Conservation (phyloP, 2,329 filamentous ascomycete species). For the Claviceps spartinae region DNA sequence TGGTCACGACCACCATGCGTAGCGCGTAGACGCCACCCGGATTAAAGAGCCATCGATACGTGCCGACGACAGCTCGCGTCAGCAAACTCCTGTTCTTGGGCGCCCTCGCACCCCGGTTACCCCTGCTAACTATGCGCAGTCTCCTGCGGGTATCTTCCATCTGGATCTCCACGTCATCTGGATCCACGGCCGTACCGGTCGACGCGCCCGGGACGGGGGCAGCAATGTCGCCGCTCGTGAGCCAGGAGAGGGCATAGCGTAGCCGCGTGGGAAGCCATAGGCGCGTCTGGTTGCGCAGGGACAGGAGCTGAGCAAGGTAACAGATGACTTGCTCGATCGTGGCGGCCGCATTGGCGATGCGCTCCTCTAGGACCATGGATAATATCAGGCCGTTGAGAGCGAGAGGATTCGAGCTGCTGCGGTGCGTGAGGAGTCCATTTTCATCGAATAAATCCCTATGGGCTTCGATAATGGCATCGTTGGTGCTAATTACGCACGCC, state of each 20-base stretch:
- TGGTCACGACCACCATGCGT: constrained; percentile 32
- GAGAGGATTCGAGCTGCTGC: constrained; percentile 10
- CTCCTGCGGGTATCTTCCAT: constrained; percentile 22
- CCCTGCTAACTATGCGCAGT: constrained; percentile 21
- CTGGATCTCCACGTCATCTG: constrained; percentile 14
- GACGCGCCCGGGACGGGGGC: constrained; percentile 11
- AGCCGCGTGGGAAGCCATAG: constrained; percentile 31
- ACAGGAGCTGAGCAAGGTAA: constrained; percentile 22
- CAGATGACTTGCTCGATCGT: constrained; percentile 22
- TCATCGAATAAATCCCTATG: constrained; percentile 29
- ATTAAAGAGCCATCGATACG: constrained; percentile 28
- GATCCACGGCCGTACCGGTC: constrained; percentile 9
- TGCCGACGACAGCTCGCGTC: constrained; percentile 15
- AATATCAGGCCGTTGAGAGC: constrained; percentile 27
- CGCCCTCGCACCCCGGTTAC: constrained; percentile 7
- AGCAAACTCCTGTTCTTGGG: constrained; percentile 8
- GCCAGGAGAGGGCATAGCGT: constrained; percentile 25
- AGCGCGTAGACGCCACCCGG: constrained; percentile 31
- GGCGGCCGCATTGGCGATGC: constrained; percentile 15
- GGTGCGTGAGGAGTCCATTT: constrained; percentile 21
- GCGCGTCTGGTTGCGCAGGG: constrained; percentile 19
- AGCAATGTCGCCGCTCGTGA: constrained; percentile 12
- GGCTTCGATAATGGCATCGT: constrained; percentile 24
- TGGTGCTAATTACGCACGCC: constrained; percentile 19
- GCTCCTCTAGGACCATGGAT: constrained; percentile 34